Evolutionary conservation across 1,284 basidiomycete species (phyloP).

Genomic region (Boletus subluridellus): DNA sequence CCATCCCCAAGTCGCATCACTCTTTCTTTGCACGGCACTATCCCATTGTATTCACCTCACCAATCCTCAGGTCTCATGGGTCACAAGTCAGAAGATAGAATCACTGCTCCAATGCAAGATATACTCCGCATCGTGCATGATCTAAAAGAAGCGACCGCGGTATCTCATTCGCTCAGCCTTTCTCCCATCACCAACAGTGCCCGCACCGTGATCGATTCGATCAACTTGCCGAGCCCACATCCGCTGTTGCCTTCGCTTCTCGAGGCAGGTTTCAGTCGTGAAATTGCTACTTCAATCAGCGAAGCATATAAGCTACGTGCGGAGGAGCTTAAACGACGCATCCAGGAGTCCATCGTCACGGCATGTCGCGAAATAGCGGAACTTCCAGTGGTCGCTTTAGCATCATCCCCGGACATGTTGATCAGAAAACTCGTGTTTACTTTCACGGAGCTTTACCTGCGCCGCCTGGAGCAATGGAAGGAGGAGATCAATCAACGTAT

Average conservation of each 20-base stretch:
- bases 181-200: no score
- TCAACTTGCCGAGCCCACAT: not conserved
- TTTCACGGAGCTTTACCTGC: not conserved
- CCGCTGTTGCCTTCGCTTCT: conserved; percentile 1
- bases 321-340: not conserved
- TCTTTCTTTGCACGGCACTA: no score
- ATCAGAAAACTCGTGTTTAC: not conserved
- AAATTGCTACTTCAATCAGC: not conserved
- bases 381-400: rapidly evolving
- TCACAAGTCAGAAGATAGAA: not conserved
- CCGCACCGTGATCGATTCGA: not conserved
- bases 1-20: no score
- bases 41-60: no score
- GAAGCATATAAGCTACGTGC: not conserved
- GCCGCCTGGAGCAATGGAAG: conserved; percentile 3
- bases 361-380: not conserved
- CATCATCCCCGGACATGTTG: rapidly evolving
- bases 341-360: not conserved
- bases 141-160: not conserved
- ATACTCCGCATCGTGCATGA: not conserved
- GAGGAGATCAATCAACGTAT: not conserved
- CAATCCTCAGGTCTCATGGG: not conserved
- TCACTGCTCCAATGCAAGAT: rapidly evolving
- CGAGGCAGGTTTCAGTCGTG: not conserved
- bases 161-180: not conserved